phyloP scores from a whole-genome alignment of 768 basidiomycete genomes.

The Lyophyllum semitale region DNA sequence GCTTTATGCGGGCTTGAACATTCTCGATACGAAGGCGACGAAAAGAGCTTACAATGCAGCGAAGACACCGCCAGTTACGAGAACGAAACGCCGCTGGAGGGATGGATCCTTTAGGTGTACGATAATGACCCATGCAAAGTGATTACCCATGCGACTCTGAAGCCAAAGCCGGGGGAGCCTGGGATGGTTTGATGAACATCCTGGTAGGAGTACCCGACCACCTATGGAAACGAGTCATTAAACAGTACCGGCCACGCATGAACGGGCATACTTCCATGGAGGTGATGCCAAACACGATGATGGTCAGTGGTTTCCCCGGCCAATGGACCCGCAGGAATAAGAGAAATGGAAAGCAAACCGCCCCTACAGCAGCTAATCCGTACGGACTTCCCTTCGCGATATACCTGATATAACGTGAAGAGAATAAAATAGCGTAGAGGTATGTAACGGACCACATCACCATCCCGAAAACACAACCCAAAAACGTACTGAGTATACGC shows the following conservation, averaged over 20 bases:
- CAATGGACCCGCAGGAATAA: slow-evolving; percentile 73
- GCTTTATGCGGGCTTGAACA: slow-evolving; percentile 30
- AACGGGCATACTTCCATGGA: background rate
- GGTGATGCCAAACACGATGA: slow-evolving; percentile 42
- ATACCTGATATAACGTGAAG: too few species aligned
- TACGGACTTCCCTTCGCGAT: slow-evolving; percentile 65
- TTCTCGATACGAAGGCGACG: background rate
- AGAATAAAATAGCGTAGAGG: too few species aligned
- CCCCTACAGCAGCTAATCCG: slow-evolving; percentile 68
- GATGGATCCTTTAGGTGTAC: background rate
- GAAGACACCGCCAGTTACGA: slow-evolving; percentile 71
- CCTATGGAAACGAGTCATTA: slow-evolving; percentile 34
- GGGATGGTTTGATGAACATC: slow-evolving; percentile 50
- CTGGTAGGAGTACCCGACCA: slow-evolving; percentile 76
- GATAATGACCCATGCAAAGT: background rate
- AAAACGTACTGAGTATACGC: slow-evolving; percentile 64
- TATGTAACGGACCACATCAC: slow-evolving; percentile 58
- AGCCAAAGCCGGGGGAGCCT: slow-evolving; percentile 59
- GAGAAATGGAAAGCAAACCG: slow-evolving; percentile 72
- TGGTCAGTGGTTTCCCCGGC: slow-evolving; percentile 71
- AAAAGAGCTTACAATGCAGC: slow-evolving; percentile 72
- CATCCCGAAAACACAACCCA: slow-evolving; percentile 63
- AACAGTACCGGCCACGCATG: too few species aligned
- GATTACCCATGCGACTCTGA: slow-evolving; percentile 71
- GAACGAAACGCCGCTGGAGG: slow-evolving; percentile 62